Conservation (phyloP, 176 grass and related monocot genomes). For the Panicum miliaceum region DNA sequence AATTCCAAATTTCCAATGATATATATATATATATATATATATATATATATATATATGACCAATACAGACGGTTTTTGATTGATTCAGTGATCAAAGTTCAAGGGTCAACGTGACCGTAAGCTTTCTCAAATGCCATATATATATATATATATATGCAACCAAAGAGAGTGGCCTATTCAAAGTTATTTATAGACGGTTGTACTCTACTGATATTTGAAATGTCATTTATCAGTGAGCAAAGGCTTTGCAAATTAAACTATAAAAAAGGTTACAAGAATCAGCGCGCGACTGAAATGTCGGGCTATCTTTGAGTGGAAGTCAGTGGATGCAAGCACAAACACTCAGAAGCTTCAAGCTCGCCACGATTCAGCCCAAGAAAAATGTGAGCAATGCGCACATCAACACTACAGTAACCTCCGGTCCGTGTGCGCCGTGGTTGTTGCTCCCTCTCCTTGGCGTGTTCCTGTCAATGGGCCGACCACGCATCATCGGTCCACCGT, state of each 20-base stretch:
- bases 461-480: conserved; percentile 35
- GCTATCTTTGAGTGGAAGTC: background rate
- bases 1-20: background rate
- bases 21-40: background rate
- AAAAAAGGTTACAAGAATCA: background rate
- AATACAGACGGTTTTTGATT: too few relatives aligned
- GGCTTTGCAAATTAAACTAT: background rate
- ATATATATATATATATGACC: background rate
- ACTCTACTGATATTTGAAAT: background rate
- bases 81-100: too few relatives aligned
- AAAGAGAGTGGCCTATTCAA: background rate
- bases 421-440: background rate
- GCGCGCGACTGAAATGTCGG: background rate
- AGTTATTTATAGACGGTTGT: background rate
- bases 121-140: background rate
- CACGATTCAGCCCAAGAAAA: background rate
- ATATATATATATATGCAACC: background rate
- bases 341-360: background rate
- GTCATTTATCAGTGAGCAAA: background rate
- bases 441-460: background rate
- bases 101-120: background rate
- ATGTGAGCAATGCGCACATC: conserved; percentile 10
- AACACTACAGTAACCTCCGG: background rate
- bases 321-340: background rate
- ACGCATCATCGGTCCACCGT: background rate